These are phyloP conservation scores for Naganishia randhawae DNA, from an alignment of 768 basidiomycete genomes.

Conservation along the genomic window DNA sequence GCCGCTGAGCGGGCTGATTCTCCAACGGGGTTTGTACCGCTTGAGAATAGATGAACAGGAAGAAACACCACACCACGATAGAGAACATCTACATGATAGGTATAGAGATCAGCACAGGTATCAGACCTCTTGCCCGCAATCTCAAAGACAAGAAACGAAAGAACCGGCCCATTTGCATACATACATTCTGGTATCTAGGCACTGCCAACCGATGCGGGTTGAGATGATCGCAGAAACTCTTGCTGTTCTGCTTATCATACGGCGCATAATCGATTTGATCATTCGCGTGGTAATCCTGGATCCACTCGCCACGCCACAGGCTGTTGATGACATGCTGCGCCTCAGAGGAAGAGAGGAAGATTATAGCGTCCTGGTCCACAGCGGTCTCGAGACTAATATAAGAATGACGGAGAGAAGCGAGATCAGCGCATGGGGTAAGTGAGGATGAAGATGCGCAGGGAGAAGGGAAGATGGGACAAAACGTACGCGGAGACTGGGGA, in stretches of 20 bases:
- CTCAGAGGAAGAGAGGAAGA: slow-evolving; percentile 43
- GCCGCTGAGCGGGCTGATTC: slow-evolving; percentile 55
- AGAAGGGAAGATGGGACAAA: not conserved
- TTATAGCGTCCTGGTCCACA: slow-evolving; percentile 80
- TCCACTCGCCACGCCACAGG: slow-evolving; percentile 75
- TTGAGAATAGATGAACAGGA: slow-evolving; percentile 75
- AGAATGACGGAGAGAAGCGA: slow-evolving; percentile 66
- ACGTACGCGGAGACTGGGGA: slow-evolving; percentile 37
- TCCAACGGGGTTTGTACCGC: slow-evolving; percentile 78
- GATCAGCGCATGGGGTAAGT: not conserved
- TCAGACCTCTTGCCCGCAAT: not conserved
- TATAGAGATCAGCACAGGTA: not conserved
- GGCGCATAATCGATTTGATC: slow-evolving; percentile 76
- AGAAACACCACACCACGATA: slow-evolving; percentile 63
- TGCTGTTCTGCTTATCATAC: slow-evolving; percentile 59
- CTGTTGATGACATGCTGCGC: slow-evolving; percentile 72
- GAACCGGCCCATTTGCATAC: not conserved
- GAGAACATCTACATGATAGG: slow-evolving; percentile 15
- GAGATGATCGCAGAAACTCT: slow-evolving; percentile 66
- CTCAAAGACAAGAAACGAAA: not conserved
- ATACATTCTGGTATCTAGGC: slow-evolving; percentile 72
- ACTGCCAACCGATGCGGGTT: slow-evolving; percentile 75
- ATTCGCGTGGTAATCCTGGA: slow-evolving; percentile 71
- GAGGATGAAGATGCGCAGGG: not conserved
- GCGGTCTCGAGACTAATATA: slow-evolving; percentile 67